Base-by-base conservation (phyloP, 108 stramenopile genomes). In the Discostella stelligeroides region DNA sequence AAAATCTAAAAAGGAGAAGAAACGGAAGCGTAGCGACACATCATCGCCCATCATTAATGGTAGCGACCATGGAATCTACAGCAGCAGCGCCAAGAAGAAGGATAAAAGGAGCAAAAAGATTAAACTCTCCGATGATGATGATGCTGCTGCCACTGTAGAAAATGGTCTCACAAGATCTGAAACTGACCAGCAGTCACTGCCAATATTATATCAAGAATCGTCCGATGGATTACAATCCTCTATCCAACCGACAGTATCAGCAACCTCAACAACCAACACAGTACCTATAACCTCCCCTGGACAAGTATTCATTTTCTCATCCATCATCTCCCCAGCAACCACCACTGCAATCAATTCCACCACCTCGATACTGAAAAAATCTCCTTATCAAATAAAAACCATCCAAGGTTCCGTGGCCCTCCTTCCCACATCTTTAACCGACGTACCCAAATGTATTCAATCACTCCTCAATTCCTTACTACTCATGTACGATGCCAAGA, bases 401-500 rank as follows among this genome's bases (percentile, higher is more conserved):
- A 54, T 79, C 13, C 40, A 72, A 42, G 79, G 79, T 23, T 49
- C 71, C n/a, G 79, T 68, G 13, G 79, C 79, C 23, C 79, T 79
- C 13, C 79, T 79, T 23, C 79, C 79, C 7, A 40, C 71, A 8
- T 79, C 79, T 29, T 61, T 79, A 7, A 17, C 60, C 7, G 51
- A 70, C 12, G 79, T 72, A 38, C 54, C 66, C 18, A 50, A 46
- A 37, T 46, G 58, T 17, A 79, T 79, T 39, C 56, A 60, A 25
- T 60, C 71, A 7, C 42, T 67, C 21, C 62, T 79, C 28, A 65
- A 79, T 21, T 79, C 79, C 9, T 57, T 72, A 29, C 55, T 79
- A 23, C 41, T 79, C 42, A 72, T 66, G 71, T 79, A 79, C 59
- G 61, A 79, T 63, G 47, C 79, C 51, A 72, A 56, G 21, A 68